These are phyloP conservation scores for Xanthoparmelia taractica DNA, from an alignment of 495 filamentous ascomycete genomes.

Conservation along the genomic window DNA sequence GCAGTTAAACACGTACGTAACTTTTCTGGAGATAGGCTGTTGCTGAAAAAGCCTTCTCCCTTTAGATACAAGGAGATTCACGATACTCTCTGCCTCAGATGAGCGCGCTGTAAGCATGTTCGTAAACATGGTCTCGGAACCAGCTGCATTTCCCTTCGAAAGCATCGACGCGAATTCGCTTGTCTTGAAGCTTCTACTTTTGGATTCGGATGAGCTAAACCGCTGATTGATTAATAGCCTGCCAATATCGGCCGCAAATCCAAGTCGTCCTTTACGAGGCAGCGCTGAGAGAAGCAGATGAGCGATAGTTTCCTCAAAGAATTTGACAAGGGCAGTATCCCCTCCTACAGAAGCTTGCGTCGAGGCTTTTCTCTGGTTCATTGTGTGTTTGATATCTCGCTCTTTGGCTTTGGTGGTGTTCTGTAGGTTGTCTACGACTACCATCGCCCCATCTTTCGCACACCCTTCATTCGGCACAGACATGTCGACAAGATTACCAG, in stretches of 20 bases:
- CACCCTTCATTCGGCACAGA: constrained; percentile 1
- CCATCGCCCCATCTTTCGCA: neutral
- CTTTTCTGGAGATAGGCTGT: constrained; percentile 25
- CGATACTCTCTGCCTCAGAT: constrained; percentile 34
- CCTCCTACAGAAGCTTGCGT: neutral
- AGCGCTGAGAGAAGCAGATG: constrained; percentile 12
- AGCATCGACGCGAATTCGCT: constrained; percentile 18
- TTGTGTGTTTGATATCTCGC: constrained; percentile 11
- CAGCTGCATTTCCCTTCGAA: neutral
- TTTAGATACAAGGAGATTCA: constrained; percentile 30
- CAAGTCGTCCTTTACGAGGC: constrained; percentile 19
- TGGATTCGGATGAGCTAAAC: constrained; percentile 19
- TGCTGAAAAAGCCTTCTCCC: constrained; percentile 32
- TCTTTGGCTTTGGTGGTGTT: neutral
- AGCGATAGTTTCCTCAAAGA: constrained; percentile 4
- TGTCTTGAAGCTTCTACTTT: constrained; percentile 6
- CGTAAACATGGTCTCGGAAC: constrained; percentile 13
- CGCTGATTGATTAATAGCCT: constrained; percentile 27
- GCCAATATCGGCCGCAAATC: constrained; percentile 35
- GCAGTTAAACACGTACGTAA: constrained; percentile 49
- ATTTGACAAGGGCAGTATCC: neutral
- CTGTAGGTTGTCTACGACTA: constrained; percentile 1
- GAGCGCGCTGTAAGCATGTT: constrained; percentile 34
- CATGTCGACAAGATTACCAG: constrained; percentile 6
- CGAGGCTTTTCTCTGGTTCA: constrained; percentile 16